Percentiles rank a stretch among this genome's conserved stretches.
Conservation (phyloP, 208 protist species). For the Trichomonas tenax region DNA sequence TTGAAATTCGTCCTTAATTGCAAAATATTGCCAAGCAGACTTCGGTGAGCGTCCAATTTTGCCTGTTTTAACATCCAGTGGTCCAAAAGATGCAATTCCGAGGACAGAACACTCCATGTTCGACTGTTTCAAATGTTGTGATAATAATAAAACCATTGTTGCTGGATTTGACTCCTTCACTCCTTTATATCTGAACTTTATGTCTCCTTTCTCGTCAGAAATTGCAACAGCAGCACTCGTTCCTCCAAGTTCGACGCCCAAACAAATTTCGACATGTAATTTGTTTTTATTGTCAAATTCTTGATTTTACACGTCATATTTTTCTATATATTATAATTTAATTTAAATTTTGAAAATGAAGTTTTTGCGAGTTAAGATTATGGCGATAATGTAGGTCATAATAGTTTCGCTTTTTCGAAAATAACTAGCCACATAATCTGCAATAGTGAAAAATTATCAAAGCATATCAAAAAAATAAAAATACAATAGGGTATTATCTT, state of each 20-base stretch:
- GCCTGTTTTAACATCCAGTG: conserved; percentile 38
- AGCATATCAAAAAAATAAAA: no score
- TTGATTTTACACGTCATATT: no score
- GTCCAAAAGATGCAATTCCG: conserved; percentile 52
- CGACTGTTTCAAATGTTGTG: not conserved
- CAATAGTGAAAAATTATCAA: no score
- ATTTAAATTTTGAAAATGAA: no score
- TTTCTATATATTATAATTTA: no score
- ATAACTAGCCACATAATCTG: no score
- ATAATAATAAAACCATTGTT: not conserved
- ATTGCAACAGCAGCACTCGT: not conserved
- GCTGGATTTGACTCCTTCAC: not conserved
- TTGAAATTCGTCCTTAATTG: not conserved
- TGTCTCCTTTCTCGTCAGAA: not conserved
- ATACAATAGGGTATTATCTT: no score
- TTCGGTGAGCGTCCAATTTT: not conserved
- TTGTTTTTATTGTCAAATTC: no score
- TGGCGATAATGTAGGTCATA: no score
- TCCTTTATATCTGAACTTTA: not conserved
- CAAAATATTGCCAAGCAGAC: not conserved
- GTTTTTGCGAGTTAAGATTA: no score
- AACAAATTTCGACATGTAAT: no score
- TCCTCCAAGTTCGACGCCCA: not conserved
- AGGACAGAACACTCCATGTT: conserved; percentile 29
- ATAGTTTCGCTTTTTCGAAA: no score